Evolutionary conservation across 495 filamentous ascomycete species (phyloP).

Genomic region (Talaromyces stipitatus): DNA sequence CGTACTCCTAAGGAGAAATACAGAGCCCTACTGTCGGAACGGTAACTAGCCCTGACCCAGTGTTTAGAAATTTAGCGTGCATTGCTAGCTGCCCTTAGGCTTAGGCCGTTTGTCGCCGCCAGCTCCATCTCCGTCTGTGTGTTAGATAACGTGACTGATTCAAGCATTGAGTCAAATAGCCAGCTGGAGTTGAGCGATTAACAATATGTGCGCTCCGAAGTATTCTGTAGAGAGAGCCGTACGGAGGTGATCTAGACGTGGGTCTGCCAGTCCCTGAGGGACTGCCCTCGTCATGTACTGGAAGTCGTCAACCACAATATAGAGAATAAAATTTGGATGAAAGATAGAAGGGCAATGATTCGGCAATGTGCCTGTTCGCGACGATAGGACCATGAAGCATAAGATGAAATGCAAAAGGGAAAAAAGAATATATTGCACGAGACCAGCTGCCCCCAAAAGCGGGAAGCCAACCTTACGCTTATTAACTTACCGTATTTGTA

Average conservation of each 20-base stretch:
- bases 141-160: neutral
- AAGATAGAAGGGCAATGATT: neutral
- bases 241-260: too few species aligned
- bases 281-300: too few species aligned
- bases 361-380: neutral
- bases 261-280: too few species aligned
- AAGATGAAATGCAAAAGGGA: neutral
- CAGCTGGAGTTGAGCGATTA: neutral
- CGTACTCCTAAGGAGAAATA: too few species aligned
- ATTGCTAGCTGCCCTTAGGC: neutral
- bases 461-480: slow-evolving; percentile 9
- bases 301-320: too few species aligned
- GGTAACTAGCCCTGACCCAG: neutral
- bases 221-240: too few species aligned
- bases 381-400: neutral
- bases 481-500: neutral
- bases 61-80: slow-evolving; percentile 1
- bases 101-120: neutral
- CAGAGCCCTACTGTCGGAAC: neutral
- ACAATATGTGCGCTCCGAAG: too few species aligned
- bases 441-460: neutral
- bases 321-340: too few species aligned
- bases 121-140: neutral
- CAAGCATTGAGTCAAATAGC: neutral
- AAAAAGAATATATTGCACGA: neutral